phyloP scores from a whole-genome alignment of 2,329 filamentous ascomycete species.

The Ceratocystis colombiana region DNA sequence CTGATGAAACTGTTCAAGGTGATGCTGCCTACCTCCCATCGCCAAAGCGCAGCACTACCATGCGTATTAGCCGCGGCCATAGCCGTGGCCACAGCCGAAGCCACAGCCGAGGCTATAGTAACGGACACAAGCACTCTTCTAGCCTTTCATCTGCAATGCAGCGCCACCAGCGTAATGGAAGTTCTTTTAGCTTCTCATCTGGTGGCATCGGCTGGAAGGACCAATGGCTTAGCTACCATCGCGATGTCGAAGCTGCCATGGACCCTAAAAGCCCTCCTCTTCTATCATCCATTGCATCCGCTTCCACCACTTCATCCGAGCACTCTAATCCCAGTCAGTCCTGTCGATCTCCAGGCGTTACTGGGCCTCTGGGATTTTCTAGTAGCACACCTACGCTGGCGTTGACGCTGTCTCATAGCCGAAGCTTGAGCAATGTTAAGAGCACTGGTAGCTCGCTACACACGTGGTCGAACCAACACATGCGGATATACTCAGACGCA shows the following conservation, averaged over 20 bases:
- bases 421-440: slow-evolving; percentile 22
- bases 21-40: slow-evolving; percentile 49
- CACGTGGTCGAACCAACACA: slow-evolving; percentile 29
- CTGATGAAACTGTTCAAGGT: slow-evolving; percentile 51
- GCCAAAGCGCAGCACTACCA: slow-evolving; percentile 44
- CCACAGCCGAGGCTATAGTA: neutral
- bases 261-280: neutral
- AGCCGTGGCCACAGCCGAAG: slow-evolving; percentile 29
- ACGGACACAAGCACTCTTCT: slow-evolving; percentile 12
- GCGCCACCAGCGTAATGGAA: slow-evolving; percentile 34
- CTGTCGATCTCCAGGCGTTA: neutral
- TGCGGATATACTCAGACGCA: slow-evolving; percentile 38
- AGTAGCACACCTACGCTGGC: slow-evolving; percentile 10
- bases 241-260: slow-evolving; percentile 9
- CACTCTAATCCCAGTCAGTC: neutral
- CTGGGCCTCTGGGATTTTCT: neutral
- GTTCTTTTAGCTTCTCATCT: slow-evolving; percentile 40
- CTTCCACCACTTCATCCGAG: slow-evolving; percentile 7
- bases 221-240: slow-evolving; percentile 34
- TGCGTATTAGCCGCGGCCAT: slow-evolving; percentile 38
- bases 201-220: slow-evolving; percentile 36
- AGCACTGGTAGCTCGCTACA: slow-evolving; percentile 6
- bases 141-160: slow-evolving; percentile 15
- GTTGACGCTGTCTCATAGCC: slow-evolving; percentile 14
- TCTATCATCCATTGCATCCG: neutral